A percentile compares a stretch with the other conserved stretches of the same genome.
These are phyloP conservation scores for Penium margaritaceum DNA, from an alignment of 139 green algal genomes.

Conservation along the genomic window DNA sequence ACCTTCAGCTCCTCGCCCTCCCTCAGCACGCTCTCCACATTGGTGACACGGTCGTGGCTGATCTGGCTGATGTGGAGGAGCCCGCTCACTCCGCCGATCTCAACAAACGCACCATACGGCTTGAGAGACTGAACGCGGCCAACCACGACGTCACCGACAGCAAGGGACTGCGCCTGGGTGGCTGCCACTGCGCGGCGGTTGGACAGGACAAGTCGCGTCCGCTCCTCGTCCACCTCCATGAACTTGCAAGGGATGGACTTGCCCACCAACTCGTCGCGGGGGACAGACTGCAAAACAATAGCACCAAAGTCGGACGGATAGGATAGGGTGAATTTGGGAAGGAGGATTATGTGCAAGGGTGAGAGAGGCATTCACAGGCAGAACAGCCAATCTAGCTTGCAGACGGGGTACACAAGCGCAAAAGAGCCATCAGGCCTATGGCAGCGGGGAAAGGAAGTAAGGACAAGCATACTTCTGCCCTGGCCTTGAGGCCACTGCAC, in stretches of 20 bases:
- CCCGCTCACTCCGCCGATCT: conserved; percentile 81
- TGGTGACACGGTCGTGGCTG: conserved; percentile 77
- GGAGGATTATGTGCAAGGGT: too few species aligned
- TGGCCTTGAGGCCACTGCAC: too few species aligned
- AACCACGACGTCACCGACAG: conserved; percentile 83
- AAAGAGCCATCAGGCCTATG: too few species aligned
- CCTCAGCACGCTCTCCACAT: conserved; percentile 80
- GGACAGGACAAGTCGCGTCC: conserved; percentile 76
- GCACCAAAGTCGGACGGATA: too few species aligned
- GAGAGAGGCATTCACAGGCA: too few species aligned
- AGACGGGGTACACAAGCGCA: too few species aligned
- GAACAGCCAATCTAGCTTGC: too few species aligned
- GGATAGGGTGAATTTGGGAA: too few species aligned
- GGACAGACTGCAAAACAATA: too few species aligned
- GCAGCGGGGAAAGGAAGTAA: too few species aligned
- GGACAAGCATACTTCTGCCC: too few species aligned
- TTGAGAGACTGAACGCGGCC: conserved; percentile 80
- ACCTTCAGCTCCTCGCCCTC: conserved; percentile 92
- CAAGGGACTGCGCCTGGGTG: conserved; percentile 41
- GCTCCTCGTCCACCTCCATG: conserved; percentile 87
- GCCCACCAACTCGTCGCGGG: conserved; percentile 64
- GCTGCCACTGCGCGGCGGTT: conserved; percentile 54
- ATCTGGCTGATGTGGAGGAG: conserved; percentile 97
- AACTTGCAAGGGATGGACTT: conserved; percentile 78
- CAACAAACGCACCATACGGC: conserved; percentile 93